Conservation (phyloP, 768 basidiomycete genomes). For the Boletus vinaceobasis region DNA sequence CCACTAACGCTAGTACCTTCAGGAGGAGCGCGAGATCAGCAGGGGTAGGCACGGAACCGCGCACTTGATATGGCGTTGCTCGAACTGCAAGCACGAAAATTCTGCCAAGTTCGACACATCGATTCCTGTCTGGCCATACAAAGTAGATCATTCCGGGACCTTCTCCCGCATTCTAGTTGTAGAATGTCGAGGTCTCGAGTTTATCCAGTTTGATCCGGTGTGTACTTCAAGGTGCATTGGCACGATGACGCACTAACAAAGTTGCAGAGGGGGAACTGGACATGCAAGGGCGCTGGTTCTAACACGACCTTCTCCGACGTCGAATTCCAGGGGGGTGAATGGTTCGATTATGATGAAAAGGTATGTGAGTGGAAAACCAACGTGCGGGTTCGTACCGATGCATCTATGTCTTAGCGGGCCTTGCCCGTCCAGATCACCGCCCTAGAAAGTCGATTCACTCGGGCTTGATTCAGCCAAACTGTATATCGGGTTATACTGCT, state of each 20-base stretch:
- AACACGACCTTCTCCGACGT: conserved; percentile 61
- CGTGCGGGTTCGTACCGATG: not conserved
- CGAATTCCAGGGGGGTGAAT: conserved; percentile 49
- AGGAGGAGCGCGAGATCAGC: conserved; percentile 68
- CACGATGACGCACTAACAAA: not conserved
- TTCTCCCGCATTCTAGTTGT: conserved; percentile 65
- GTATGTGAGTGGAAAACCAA: conserved; percentile 32
- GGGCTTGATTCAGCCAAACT: conserved; percentile 41
- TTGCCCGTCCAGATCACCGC: conserved; percentile 70
- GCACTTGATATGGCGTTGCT: conserved; percentile 80
- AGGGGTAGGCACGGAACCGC: conserved; percentile 67
- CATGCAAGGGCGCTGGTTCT: conserved; percentile 58
- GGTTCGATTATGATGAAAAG: conserved; percentile 93
- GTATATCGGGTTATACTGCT: not conserved
- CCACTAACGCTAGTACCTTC: conserved; percentile 5
- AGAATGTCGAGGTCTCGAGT: conserved; percentile 87
- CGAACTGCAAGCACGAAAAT: conserved; percentile 73
- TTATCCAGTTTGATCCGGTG: conserved; percentile 76
- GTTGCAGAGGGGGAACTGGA: conserved; percentile 68
- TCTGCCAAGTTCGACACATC: conserved; percentile 73
- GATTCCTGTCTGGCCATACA: conserved; percentile 51
- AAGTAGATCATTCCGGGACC: conserved; percentile 53
- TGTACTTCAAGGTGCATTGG: conserved; percentile 12
- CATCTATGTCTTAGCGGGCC: conserved; percentile 39
- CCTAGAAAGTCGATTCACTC: conserved; percentile 62